Evolutionary conservation across 805 yeast genomes (phyloP).

Genomic region (Candida multigemmis): DNA sequence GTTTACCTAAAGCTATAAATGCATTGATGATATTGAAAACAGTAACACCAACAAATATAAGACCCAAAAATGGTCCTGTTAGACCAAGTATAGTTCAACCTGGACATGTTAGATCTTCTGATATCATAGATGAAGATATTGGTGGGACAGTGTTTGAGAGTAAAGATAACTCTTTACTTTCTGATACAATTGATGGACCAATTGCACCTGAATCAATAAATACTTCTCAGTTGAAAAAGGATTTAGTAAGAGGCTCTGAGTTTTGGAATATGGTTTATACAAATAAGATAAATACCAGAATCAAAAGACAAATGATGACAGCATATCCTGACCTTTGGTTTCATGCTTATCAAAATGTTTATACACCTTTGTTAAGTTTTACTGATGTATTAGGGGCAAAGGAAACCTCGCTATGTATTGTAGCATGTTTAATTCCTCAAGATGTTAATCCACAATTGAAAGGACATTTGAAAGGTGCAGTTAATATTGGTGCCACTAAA

Average conservation of each 20-base stretch:
- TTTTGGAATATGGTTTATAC: slow-evolving; percentile 69
- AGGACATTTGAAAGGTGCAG: slow-evolving; percentile 84
- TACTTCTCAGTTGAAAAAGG: slow-evolving; percentile 13
- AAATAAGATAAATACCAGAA: slow-evolving; percentile 62
- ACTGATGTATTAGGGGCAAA: slow-evolving; percentile 50
- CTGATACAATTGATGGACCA: slow-evolving; percentile 35
- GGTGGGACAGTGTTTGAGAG: slow-evolving; percentile 27
- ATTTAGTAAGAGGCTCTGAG: slow-evolving; percentile 41
- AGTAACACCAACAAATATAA: slow-evolving; percentile 48
- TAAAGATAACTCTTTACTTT: slow-evolving; percentile 6
- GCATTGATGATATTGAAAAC: slow-evolving; percentile 56
- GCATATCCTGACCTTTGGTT: slow-evolving; percentile 86
- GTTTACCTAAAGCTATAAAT: slow-evolving; percentile 81
- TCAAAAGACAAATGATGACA: slow-evolving; percentile 53
- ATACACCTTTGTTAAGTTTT: slow-evolving; percentile 68
- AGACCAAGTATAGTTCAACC: slow-evolving; percentile 20
- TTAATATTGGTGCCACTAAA: slow-evolving; percentile 62
- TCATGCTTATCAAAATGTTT: slow-evolving; percentile 62
- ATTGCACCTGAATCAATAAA: slow-evolving; percentile 22
- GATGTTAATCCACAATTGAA: slow-evolving; percentile 89
- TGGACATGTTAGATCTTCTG: slow-evolving; percentile 26
- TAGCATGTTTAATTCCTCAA: slow-evolving; percentile 80
- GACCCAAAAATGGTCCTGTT: slow-evolving; percentile 13
- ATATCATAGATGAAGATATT: slow-evolving; percentile 28
- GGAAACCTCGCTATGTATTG: slow-evolving; percentile 71